phyloP scores from a whole-genome alignment of 257 asterid genomes.

The Solanum dulcamara region DNA sequence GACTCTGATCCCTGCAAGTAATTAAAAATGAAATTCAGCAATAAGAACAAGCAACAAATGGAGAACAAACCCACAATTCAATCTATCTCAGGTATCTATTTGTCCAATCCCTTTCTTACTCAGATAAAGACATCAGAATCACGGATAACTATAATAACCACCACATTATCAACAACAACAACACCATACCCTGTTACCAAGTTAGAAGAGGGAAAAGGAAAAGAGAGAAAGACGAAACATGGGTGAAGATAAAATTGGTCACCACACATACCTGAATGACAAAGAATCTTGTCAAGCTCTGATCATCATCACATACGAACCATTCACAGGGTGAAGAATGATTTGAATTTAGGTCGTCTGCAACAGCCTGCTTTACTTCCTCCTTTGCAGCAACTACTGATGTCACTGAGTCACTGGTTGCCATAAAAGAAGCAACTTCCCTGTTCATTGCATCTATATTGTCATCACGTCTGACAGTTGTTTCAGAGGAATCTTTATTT shows the following conservation, averaged over 20 bases:
- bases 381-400: slow-evolving; percentile 97
- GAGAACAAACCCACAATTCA: background rate
- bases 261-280: slow-evolving; percentile 58
- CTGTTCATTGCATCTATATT: slow-evolving; percentile 17
- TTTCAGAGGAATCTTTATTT: slow-evolving; percentile 11
- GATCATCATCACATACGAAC: slow-evolving; percentile 88
- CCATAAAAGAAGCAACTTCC: slow-evolving; percentile 67
- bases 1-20: slow-evolving; percentile 80
- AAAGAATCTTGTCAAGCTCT: slow-evolving; percentile 63
- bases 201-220: background rate
- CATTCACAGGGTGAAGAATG: slow-evolving; percentile 85
- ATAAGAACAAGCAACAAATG: background rate
- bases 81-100: background rate
- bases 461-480: slow-evolving; percentile 2
- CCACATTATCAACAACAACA: background rate
- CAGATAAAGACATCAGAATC: background rate
- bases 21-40: background rate
- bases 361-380: slow-evolving; percentile 95
- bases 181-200: background rate
- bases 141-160: background rate
- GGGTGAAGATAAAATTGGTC: background rate
- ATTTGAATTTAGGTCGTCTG: slow-evolving; percentile 77
- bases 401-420: slow-evolving; percentile 81
- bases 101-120: background rate
- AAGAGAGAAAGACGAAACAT: background rate